phyloP scores from a whole-genome alignment of 306 rosid species.

The Fragaria nilgerrensis region DNA sequence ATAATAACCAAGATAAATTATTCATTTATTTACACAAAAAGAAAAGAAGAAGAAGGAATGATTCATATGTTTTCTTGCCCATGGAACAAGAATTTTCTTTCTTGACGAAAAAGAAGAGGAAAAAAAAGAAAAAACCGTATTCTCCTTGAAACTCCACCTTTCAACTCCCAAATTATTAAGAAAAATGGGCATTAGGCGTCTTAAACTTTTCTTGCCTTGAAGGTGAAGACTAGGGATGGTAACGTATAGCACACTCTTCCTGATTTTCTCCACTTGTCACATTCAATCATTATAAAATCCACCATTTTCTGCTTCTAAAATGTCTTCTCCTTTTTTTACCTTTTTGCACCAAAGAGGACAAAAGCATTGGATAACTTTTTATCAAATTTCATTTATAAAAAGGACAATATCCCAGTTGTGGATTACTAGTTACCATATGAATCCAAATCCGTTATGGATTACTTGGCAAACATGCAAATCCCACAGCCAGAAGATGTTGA shows the following conservation, averaged over 20 bases:
- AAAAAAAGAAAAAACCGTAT: no score
- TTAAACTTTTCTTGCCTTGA: slow-evolving; percentile 27
- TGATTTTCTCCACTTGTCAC: background rate
- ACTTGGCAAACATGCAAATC: background rate
- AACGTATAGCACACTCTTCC: slow-evolving; percentile 16
- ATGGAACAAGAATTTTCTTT: no score
- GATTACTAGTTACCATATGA: background rate
- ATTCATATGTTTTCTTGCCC: no score
- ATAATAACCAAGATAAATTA: no score
- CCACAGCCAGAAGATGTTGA: background rate
- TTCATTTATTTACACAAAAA: no score
- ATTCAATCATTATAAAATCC: background rate
- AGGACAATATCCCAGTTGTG: background rate
- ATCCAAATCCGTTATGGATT: background rate
- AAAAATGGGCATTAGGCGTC: background rate
- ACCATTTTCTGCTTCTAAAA: background rate
- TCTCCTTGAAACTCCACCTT: background rate
- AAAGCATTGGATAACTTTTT: background rate
- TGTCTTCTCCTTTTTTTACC: background rate
- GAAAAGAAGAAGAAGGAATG: no score
- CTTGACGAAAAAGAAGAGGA: background rate
- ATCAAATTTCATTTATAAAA: background rate
- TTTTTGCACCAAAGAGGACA: no score
- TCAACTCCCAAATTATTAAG: background rate
- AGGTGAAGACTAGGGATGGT: slow-evolving; percentile 19